Evolutionary conservation across 192 early-diverging fungal genomes (phyloP), one percentile per base, ranked within the genome.

Genomic region (Coemansia biformis): DNA sequence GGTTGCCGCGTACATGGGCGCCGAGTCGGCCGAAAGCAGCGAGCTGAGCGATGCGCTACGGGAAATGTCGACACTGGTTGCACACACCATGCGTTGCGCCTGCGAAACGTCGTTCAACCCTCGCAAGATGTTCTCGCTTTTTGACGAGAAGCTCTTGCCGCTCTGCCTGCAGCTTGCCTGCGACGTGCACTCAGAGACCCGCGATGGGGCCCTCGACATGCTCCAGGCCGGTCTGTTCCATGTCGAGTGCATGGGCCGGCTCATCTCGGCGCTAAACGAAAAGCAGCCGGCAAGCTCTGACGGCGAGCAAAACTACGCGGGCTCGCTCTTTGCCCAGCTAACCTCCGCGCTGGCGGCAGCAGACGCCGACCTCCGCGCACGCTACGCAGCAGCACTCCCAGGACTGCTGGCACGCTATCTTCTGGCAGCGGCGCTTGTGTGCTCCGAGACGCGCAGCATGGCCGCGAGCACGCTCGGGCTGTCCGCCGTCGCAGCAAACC

Each of bases 21-120:
- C 38, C 2, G 12, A 34, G 10, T 30, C 30, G 11, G 43, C 15
- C 16, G 28, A 13, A 14, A 37, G 45, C 19, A 14, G 39, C 4
- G 21, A 31, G 36, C 38, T 56, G 9, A 30, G 53, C 9, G 42
- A 41, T 12, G 32, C 46, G 9, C 46, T 72, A 12, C 24, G 47
- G 17, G 41, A 37, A 0, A 48, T 54, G 35, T 4, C 60, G 24
- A 26, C 31, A 2, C 48, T 54, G 8, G 42, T 44, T 2, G 53
- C 54, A 2, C 19, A 46, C 18, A 52, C 53, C n/a, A 40, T 65
- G 57, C 62, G 62, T 15, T 18, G 36, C 29, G 40, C 39, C 14
- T 72, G 69, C 54, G 69, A 64, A 38, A 31, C 67, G 16, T 54
- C 61, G 17, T 50, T 51, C 3, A 63, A 53, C 39, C 45, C 61